These are phyloP conservation scores for Hypoxylon sp. DNA, from an alignment of 2,329 filamentous ascomycete genomes.

Conservation along the genomic window DNA sequence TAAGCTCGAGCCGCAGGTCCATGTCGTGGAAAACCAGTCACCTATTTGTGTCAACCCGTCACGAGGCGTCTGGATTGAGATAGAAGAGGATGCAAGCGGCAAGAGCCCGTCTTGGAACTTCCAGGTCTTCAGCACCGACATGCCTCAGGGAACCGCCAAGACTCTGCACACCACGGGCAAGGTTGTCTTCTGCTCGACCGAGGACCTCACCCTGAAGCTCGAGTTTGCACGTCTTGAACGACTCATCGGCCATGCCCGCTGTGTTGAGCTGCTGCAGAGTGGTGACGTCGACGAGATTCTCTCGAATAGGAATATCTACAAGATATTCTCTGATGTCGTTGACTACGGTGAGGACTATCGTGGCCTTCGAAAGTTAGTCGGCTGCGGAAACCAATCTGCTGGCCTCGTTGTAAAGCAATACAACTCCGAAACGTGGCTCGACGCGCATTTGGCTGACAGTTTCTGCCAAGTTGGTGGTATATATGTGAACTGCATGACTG, in stretches of 20 bases:
- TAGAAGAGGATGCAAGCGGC: conserved; percentile 28
- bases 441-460: conserved; percentile 53
- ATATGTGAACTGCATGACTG: conserved; percentile 57
- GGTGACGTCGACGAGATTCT: conserved; percentile 54
- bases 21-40: conserved; percentile 36
- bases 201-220: conserved; percentile 38
- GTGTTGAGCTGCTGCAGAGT: conserved; percentile 49
- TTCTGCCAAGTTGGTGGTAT: conserved; percentile 59
- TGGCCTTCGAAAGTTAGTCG: conserved; percentile 51
- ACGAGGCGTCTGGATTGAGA: conserved; percentile 44
- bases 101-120: conserved; percentile 39
- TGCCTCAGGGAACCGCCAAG: conserved; percentile 31
- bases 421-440: conserved; percentile 48
- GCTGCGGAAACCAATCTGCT: conserved; percentile 51
- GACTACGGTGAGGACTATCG: conserved; percentile 55
- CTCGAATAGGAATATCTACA: conserved; percentile 58
- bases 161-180: conserved; percentile 39
- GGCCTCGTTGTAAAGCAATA: conserved; percentile 50
- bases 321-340: conserved; percentile 56
- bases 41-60: conserved; percentile 41
- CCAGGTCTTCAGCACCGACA: conserved; percentile 40
- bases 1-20: conserved; percentile 49
- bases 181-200: conserved; percentile 36
- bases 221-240: conserved; percentile 52
- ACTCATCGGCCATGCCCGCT: conserved; percentile 54